A percentile compares a stretch with the other conserved stretches of the same genome.
phyloP scores from a whole-genome alignment of 1,139 yeast genomes.

The Williopsis jadinii region DNA sequence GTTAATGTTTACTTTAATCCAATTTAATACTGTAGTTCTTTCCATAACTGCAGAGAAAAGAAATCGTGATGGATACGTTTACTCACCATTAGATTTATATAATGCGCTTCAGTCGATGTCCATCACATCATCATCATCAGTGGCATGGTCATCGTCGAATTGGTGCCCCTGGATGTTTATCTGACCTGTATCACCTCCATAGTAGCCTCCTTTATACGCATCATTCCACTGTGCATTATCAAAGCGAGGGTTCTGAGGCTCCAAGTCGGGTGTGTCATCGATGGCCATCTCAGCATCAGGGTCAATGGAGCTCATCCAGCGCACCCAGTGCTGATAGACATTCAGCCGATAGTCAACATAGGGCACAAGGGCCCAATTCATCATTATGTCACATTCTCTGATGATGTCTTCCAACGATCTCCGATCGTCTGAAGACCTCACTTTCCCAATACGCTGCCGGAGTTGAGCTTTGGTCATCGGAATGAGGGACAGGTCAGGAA shows the following conservation, averaged over 20 bases:
- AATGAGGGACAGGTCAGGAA: slow-evolving; percentile 5
- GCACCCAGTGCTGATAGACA: background rate
- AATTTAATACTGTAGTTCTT: no score
- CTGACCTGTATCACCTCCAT: no score
- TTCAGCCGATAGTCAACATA: background rate
- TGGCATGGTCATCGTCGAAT: background rate
- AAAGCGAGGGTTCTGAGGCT: no score
- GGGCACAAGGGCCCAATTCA: slow-evolving; percentile 10
- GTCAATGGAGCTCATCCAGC: no score
- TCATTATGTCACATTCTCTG: background rate
- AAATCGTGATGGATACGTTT: background rate
- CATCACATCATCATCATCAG: slow-evolving; percentile 2
- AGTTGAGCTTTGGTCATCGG: background rate
- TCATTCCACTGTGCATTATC: no score
- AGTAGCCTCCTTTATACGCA: no score
- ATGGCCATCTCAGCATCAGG: background rate
- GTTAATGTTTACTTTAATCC: no score
- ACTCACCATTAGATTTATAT: background rate
- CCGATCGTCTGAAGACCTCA: no score
- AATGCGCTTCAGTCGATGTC: slow-evolving; percentile 1
- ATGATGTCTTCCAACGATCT: no score
- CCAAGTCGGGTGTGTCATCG: background rate
- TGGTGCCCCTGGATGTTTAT: background rate
- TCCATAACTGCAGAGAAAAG: no score
- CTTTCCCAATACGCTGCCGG: background rate